Evolutionary conservation across 1,284 basidiomycete species (phyloP), one percentile per base, ranked within the genome.

Genomic region (Naganishia sp.): DNA sequence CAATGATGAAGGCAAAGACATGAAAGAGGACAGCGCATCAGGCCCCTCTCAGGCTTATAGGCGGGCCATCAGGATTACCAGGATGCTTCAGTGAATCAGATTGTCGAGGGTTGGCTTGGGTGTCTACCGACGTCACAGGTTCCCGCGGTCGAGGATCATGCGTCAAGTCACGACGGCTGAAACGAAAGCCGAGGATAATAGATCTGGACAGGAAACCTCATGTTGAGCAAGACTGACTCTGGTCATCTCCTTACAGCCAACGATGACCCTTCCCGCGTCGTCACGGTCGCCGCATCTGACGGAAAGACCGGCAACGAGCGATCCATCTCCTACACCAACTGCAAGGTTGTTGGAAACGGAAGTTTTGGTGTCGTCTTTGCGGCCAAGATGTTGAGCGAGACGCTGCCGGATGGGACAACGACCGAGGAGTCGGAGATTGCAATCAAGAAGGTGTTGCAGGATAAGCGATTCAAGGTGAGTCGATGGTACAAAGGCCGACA

Each of bases 361-460:
- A 94, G 91, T 68, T 99, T 99, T 76, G 96, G 96, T 74, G 94
- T 99, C 78, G 96, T 99, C 71, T 99, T 96, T 81, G 92, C 83
- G 63, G 84, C 84, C 36, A 83, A 83, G 72, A 81, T 85, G 71
- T 78, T 84, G 43, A 71, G 75, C 75, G 63, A 72, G 70, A 76
- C 75, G 67, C 68, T 71, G 50, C 72, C 74, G 15, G 77, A 78
- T 68, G 77, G 77, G 55, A 69, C 70, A 23, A 74, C 75, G 31
- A 91, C 77, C 87, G 90, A 71, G 87, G 87, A 81, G 84, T 91
- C 68, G 69, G 94, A 97, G 75, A 96, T 99, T 75, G 95, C 95
- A 65, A 99, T 99, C 86, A 99, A 99, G 88, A 99, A 98, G 85
- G 95, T 99, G 63, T 82, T 99, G 72, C 95, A 99, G 85, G 95